Conservation (phyloP, 75 land plant species). For the Pinus taeda region DNA sequence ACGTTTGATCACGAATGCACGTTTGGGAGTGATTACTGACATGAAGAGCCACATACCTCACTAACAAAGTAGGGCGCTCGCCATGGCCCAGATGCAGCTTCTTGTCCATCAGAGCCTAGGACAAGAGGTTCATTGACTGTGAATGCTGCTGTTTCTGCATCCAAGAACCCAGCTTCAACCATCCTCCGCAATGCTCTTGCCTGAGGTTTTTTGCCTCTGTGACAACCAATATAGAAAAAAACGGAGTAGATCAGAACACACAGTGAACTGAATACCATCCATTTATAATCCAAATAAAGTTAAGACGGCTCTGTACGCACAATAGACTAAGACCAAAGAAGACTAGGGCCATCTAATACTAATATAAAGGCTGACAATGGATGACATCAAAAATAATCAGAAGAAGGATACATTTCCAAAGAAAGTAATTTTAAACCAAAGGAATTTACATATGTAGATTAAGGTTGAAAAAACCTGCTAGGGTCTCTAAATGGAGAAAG, state of each 20-base stretch:
- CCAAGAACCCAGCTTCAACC: constrained; percentile 67
- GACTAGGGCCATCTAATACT: not conserved
- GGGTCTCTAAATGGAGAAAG: constrained; percentile 57
- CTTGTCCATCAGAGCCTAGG: constrained; percentile 17
- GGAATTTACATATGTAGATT: not conserved
- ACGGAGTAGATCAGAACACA: not conserved
- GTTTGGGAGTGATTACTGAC: not conserved
- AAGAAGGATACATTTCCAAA: not conserved
- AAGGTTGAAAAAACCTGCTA: constrained; percentile 41
- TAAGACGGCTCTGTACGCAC: not conserved
- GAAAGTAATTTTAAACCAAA: not conserved
- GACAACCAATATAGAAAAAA: constrained; percentile 3
- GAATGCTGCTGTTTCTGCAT: constrained; percentile 30
- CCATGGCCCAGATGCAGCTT: constrained; percentile 37
- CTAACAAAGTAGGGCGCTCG: constrained; percentile 49
- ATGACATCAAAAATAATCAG: not conserved
- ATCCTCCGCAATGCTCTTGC: constrained; percentile 58
- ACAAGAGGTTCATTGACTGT: constrained; percentile 27
- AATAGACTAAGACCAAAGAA: not conserved
- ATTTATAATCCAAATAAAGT: not conserved
- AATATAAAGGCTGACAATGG: not conserved
- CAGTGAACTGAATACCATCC: not conserved
- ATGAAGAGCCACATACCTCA: constrained; percentile 28
- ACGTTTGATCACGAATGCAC: not conserved
- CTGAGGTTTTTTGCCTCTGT: constrained; percentile 59